Conservation (phyloP, 371 early-diverging fungal genomes). For the Mucor plumbeus region DNA sequence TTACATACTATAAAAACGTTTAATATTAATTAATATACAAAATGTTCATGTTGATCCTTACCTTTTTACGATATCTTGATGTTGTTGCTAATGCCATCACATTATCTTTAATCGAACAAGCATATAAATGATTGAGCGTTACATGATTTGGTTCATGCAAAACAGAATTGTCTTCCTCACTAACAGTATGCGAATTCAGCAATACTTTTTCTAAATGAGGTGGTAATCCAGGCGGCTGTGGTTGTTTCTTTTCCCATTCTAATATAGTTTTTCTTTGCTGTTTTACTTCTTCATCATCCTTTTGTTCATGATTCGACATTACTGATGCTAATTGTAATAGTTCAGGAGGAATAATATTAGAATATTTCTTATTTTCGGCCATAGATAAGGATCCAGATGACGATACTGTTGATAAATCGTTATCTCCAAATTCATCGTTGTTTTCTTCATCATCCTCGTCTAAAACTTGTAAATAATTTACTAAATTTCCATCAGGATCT, state of each 20-base stretch:
- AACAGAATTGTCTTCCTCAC: conserved; percentile 78
- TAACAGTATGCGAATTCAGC: conserved; percentile 72
- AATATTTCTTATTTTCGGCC: conserved; percentile 65
- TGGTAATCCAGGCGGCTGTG: conserved; percentile 87
- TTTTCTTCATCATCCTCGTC: conserved; percentile 61
- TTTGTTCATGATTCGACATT: conserved; percentile 26
- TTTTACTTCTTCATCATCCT: neutral
- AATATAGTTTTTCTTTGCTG: conserved; percentile 11
- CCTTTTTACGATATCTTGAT: conserved; percentile 88
- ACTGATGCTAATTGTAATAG: conserved; percentile 38
- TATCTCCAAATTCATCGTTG: conserved; percentile 46
- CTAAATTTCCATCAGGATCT: conserved; percentile 93
- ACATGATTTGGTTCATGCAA: conserved; percentile 94
- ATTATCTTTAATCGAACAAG: conserved; percentile 93
- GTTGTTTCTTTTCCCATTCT: conserved; percentile 48
- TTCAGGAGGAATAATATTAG: conserved; percentile 65
- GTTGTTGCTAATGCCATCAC: conserved; percentile 95
- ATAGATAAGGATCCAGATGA: conserved; percentile 26
- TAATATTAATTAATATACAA: neutral
- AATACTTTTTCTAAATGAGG: conserved; percentile 93
- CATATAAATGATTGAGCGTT: conserved; percentile 93
- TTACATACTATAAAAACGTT: conserved; percentile 63
- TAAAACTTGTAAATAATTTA: conserved; percentile 90
- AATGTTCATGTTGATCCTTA: conserved; percentile 15
- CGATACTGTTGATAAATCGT: conserved; percentile 34